Conservation (phyloP, 495 filamentous ascomycete genomes). For the Hypoxylon crocopeplum region DNA sequence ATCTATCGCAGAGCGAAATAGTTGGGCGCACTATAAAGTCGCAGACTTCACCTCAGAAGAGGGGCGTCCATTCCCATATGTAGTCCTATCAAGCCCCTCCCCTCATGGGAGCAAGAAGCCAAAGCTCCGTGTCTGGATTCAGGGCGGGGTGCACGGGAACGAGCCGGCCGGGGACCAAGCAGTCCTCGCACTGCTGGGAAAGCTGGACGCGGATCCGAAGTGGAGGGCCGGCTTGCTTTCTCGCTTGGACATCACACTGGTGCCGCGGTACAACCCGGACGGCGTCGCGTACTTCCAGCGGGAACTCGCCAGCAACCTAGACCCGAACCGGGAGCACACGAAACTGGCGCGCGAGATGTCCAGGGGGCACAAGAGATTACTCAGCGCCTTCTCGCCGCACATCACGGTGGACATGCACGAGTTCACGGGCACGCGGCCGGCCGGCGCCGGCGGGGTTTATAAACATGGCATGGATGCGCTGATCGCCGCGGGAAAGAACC, state of each 20-base stretch:
- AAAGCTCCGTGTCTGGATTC: slow-evolving; percentile 42
- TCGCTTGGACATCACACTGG: slow-evolving; percentile 30
- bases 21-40: slow-evolving; percentile 32
- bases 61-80: slow-evolving; percentile 37
- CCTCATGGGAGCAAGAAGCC: neutral
- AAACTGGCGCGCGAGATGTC: slow-evolving; percentile 43
- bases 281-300: slow-evolving; percentile 44
- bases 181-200: slow-evolving; percentile 37
- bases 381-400: slow-evolving; percentile 42
- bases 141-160: slow-evolving; percentile 41
- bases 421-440: slow-evolving; percentile 33
- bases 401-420: slow-evolving; percentile 46
- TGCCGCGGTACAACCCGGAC: slow-evolving; percentile 42
- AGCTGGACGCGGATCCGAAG: slow-evolving; percentile 29
- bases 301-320: slow-evolving; percentile 42
- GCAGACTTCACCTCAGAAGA: slow-evolving; percentile 40
- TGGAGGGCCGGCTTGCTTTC: slow-evolving; percentile 31
- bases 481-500: slow-evolving; percentile 44
- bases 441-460: slow-evolving; percentile 26
- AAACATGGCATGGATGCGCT: slow-evolving; percentile 43
- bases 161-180: slow-evolving; percentile 41
- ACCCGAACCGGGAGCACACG: slow-evolving; percentile 45
- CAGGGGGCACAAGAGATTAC: slow-evolving; percentile 39
- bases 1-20: slow-evolving; percentile 27
- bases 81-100: slow-evolving; percentile 22